Conservation (phyloP, 164 flowering plant genomes). For the Hamamelis virginiana region DNA sequence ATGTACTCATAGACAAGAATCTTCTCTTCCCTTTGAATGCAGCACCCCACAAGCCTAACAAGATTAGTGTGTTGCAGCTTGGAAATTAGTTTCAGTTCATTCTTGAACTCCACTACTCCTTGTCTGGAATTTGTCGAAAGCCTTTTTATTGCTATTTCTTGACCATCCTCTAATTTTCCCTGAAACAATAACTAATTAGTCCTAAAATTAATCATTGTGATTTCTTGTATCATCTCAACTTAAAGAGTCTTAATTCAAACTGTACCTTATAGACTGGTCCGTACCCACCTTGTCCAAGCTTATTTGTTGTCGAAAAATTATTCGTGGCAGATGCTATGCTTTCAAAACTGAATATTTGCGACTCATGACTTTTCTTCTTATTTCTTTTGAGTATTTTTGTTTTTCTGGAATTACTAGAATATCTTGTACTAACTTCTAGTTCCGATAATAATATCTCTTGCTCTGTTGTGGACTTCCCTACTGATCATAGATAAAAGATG, state of each 20-base stretch:
- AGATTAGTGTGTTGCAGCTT: slow-evolving; percentile 32
- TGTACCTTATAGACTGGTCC: background rate
- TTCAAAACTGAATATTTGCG: background rate
- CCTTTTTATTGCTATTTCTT: background rate
- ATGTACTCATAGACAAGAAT: slow-evolving; percentile 21
- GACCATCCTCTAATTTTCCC: slow-evolving; percentile 20
- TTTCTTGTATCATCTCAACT: background rate
- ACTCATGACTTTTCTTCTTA: background rate
- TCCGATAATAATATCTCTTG: no score
- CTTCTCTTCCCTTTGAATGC: slow-evolving; percentile 24
- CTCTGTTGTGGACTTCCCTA: no score
- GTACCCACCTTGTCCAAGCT: background rate
- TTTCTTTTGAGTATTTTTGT: background rate
- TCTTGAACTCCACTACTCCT: background rate
- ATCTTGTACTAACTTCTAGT: no score
- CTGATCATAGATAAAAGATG: no score
- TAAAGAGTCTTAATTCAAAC: background rate
- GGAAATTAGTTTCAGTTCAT: background rate
- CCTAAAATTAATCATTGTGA: no score
- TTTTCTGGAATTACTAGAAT: no score
- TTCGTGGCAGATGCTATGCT: background rate
- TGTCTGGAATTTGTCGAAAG: background rate
- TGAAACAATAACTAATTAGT: slow-evolving; percentile 4
- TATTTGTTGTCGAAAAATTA: background rate
- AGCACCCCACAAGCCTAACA: slow-evolving; percentile 24